Conservation (phyloP, 768 basidiomycete species). For the Calocera cornea region DNA sequence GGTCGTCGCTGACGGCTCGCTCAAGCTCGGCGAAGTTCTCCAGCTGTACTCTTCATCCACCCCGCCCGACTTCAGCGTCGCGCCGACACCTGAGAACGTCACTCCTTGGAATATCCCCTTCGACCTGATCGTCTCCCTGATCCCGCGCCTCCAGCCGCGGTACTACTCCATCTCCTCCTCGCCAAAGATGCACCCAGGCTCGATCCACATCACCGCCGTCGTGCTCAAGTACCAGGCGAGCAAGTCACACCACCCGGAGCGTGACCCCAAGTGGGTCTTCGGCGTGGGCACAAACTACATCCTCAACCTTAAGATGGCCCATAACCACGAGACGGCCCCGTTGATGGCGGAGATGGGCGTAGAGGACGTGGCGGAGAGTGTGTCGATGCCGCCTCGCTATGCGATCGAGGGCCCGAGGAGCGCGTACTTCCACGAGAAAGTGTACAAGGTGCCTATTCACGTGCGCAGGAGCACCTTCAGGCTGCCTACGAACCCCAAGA, state of each 20-base stretch:
- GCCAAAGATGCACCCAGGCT: slow-evolving; percentile 76
- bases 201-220: slow-evolving; percentile 89
- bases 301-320: slow-evolving; percentile 74
- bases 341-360: slow-evolving; percentile 26
- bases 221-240: slow-evolving; percentile 74
- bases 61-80: slow-evolving; percentile 50
- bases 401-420: slow-evolving; percentile 83
- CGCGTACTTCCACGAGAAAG: slow-evolving; percentile 53
- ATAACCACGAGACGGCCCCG: slow-evolving; percentile 42
- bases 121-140: slow-evolving; percentile 87
- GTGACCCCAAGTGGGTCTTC: slow-evolving; percentile 48
- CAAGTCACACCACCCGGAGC: slow-evolving; percentile 36
- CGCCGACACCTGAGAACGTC: slow-evolving; percentile 58
- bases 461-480: slow-evolving; percentile 94
- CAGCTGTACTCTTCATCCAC: slow-evolving; percentile 52
- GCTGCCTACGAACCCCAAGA: slow-evolving; percentile 93
- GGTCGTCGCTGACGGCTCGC: slow-evolving; percentile 65
- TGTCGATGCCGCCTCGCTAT: slow-evolving; percentile 49
- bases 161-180: slow-evolving; percentile 98
- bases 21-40: slow-evolving; percentile 87
- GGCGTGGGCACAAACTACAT: slow-evolving; percentile 94
- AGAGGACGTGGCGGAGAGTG: slow-evolving; percentile 25
- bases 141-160: slow-evolving; percentile 87
- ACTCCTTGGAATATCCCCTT: slow-evolving; percentile 87
- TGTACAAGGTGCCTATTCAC: slow-evolving; percentile 83